Percentiles rank a stretch among this genome's conserved stretches.
phyloP scores from a whole-genome alignment of 257 asterid genomes.

The Cinchona pubescens region DNA sequence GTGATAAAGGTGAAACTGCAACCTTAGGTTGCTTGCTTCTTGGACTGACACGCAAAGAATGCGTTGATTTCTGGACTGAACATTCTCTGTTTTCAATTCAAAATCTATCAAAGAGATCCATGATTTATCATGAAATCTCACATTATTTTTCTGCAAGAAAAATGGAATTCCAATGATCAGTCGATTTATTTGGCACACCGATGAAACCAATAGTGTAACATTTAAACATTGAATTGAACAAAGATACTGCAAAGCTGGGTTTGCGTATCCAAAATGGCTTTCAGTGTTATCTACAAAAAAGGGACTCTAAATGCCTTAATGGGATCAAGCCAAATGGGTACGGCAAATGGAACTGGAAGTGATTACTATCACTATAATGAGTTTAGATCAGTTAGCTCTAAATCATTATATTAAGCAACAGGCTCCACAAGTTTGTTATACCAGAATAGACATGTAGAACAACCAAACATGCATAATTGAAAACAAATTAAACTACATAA shows the following conservation, averaged over 20 bases:
- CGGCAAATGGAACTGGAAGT: not conserved
- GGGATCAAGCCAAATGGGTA: not conserved
- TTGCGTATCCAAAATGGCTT: too few species aligned
- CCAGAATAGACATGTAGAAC: too few species aligned
- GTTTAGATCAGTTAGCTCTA: not conserved
- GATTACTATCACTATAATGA: not conserved
- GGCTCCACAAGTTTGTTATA: not conserved
- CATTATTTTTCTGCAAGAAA: conserved; percentile 47
- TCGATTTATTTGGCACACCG: not conserved
- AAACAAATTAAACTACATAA: not conserved
- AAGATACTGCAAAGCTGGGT: not conserved
- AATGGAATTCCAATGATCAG: conserved; percentile 13
- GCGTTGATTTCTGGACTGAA: conserved; percentile 32
- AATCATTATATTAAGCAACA: not conserved
- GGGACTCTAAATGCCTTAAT: not conserved
- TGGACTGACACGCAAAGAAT: conserved; percentile 82
- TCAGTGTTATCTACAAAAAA: not conserved
- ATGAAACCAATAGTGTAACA: too few species aligned
- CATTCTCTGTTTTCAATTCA: conserved; percentile 35
- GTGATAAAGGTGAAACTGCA: conserved; percentile 63
- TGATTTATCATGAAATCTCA: conserved; percentile 45
- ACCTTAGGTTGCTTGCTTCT: conserved; percentile 72
- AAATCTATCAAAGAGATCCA: conserved; percentile 33
- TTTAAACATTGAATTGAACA: too few species aligned
- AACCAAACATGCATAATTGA: too few species aligned